Conservation (phyloP, 768 basidiomycete genomes). For the Lentinus brumalis region DNA sequence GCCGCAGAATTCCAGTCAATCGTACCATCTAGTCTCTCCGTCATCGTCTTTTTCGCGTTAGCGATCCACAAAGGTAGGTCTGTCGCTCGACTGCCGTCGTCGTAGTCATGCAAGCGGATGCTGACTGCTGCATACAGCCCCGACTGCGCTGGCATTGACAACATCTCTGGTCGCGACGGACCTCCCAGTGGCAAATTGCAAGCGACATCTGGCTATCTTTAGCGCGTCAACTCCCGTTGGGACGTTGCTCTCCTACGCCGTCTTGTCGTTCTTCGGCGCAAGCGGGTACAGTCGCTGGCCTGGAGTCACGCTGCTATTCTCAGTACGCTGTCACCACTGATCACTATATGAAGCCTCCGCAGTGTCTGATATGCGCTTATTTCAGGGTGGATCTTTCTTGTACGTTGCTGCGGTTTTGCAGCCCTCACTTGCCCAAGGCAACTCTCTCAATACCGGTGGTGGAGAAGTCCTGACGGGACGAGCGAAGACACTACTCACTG, state of each 20-base stretch:
- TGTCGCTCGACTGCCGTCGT: not conserved
- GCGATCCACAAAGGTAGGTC: slow-evolving; percentile 91
- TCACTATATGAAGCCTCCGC: no score
- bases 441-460: not conserved
- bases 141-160: slow-evolving; percentile 87
- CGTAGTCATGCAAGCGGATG: not conserved
- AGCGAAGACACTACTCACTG: slow-evolving; percentile 7
- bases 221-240: slow-evolving; percentile 82
- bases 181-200: slow-evolving; percentile 69
- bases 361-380: not conserved
- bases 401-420: slow-evolving; percentile 27
- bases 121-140: slow-evolving; percentile 52
- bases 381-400: slow-evolving; percentile 23
- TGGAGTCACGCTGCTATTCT: slow-evolving; percentile 79
- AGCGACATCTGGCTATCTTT: slow-evolving; percentile 76
- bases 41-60: slow-evolving; percentile 89
- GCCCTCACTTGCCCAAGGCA: slow-evolving; percentile 12
- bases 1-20: not conserved
- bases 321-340: slow-evolving; percentile 45
- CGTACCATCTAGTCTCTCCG: slow-evolving; percentile 50
- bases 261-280: slow-evolving; percentile 59
- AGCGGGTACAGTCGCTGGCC: slow-evolving; percentile 55
- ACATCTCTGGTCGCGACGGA: slow-evolving; percentile 79
- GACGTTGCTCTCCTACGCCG: slow-evolving; percentile 72
- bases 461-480: slow-evolving; percentile 3